Percentiles rank a stretch among this genome's conserved stretches.
These are phyloP conservation scores for Rhizoctonia solani DNA, from an alignment of 1,284 basidiomycete species.

Conservation along the genomic window DNA sequence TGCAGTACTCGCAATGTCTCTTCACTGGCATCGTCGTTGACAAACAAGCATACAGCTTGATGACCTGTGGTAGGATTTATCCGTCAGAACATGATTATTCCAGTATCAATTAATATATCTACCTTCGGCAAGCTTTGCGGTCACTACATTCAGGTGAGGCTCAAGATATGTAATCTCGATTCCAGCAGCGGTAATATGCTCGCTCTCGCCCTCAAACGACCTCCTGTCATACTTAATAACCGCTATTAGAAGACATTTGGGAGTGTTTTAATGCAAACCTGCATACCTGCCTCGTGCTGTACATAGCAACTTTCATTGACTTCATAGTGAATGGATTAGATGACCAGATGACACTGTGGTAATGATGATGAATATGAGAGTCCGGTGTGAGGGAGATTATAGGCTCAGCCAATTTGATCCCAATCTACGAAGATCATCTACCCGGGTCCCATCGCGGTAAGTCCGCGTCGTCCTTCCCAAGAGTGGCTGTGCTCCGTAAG, in stretches of 20 bases:
- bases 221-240: conserved; percentile 37
- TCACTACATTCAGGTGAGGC: conserved; percentile 37
- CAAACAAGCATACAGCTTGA: conserved; percentile 42
- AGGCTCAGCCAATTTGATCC: not conserved
- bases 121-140: conserved; percentile 37
- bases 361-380: too few species aligned
- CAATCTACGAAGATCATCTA: conserved; percentile 4
- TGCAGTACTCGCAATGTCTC: conserved; percentile 39
- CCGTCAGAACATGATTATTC: not conserved
- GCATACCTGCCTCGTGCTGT: conserved; percentile 36
- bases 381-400: not conserved
- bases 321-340: not conserved
- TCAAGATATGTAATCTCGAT: conserved; percentile 39
- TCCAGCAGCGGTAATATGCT: conserved; percentile 23
- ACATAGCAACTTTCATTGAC: conserved; percentile 38
- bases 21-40: conserved; percentile 41
- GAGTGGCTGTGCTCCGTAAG: conserved; percentile 3
- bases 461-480: conserved; percentile 7
- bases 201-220: conserved; percentile 36
- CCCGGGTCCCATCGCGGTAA: not conserved
- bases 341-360: not conserved
- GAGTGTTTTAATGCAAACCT: not conserved
- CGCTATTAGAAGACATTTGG: not conserved
- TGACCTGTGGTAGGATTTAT: conserved; percentile 23
- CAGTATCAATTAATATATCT: not conserved